Evolutionary conservation across 306 rosid genomes (phyloP), one percentile per base, ranked within the genome.

Genomic region (Glycine soja): DNA sequence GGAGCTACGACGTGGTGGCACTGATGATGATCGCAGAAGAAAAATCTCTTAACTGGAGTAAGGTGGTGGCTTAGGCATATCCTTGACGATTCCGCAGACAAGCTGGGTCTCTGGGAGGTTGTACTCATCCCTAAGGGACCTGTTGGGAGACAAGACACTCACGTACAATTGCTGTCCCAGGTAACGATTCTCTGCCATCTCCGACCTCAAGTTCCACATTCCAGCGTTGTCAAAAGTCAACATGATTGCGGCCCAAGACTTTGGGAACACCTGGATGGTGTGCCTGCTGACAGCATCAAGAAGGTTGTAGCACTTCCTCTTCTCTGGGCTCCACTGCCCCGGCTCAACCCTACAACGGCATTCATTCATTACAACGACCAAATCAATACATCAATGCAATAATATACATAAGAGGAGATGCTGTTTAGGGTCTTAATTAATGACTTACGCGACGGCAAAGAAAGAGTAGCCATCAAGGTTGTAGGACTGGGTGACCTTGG

Each of bases 211-310:
- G 51, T 92, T 90, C 97, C 97, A 92, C 94, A 92, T 92, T 66
- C 97, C 97, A 10, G 90, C 91, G 14, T 90, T 92, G 80, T 92
- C 97, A 15, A 87, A 87, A 32, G 97, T 82, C 78, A 87, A 47
- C 77, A 92, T 57, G 45, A 92, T 62, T 4, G 93, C 93, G 2
- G 91, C 91, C 88, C 89, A 91, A 0, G 97, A 91, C 12, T 91
- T 91, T 8, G 98, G 98, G 78, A 76, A 92, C 3, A 94, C 97
- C 24, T 92, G 98, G 51, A 94, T 57, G 5, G 95, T 90, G 84
- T 94, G 95, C 40, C 95, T 89, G 90, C 97, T 94, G 38, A 92
- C 80, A 0, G 94, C 97, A 14, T 94, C 98, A 2, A 94, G 85
- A 72, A 92, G 93, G 70, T 94, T 90, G 80, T 90, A 92, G 82